Conservation (phyloP, 768 basidiomycete species). For the Rubroboletus satanas region DNA sequence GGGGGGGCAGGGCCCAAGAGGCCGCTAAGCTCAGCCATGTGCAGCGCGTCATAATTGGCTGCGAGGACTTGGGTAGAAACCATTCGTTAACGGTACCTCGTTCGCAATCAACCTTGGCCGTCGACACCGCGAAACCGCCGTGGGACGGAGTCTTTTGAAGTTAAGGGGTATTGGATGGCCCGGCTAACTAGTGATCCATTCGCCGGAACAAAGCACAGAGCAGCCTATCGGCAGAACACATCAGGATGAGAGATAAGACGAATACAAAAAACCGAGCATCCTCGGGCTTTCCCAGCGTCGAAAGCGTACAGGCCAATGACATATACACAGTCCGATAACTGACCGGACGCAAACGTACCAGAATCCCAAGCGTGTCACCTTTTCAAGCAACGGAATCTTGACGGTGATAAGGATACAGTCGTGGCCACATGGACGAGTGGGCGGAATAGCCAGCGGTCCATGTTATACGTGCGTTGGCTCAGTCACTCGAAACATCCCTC, state of each 20-base stretch:
- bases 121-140: not conserved
- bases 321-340: not conserved
- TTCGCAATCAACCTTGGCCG: constrained; percentile 14
- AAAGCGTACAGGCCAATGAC: not conserved
- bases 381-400: not conserved
- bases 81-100: not conserved
- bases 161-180: not conserved
- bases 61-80: too few species aligned
- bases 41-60: too few species aligned
- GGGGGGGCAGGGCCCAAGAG: not conserved
- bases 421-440: constrained; percentile 1
- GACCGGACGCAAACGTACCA: not conserved
- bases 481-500: constrained; percentile 8
- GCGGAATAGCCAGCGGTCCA: not conserved
- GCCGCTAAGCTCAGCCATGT: not conserved
- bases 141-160: not conserved
- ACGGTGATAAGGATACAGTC: not conserved
- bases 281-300: not conserved
- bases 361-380: not conserved
- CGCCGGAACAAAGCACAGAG: constrained; percentile 4
- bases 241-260: not conserved
- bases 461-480: not conserved
- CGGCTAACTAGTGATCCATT: not conserved
- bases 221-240: constrained; percentile 7
- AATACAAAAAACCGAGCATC: not conserved